Base-by-base conservation (phyloP, 805 yeast genomes). In the Tetrapisispora iriomotensis region DNA sequence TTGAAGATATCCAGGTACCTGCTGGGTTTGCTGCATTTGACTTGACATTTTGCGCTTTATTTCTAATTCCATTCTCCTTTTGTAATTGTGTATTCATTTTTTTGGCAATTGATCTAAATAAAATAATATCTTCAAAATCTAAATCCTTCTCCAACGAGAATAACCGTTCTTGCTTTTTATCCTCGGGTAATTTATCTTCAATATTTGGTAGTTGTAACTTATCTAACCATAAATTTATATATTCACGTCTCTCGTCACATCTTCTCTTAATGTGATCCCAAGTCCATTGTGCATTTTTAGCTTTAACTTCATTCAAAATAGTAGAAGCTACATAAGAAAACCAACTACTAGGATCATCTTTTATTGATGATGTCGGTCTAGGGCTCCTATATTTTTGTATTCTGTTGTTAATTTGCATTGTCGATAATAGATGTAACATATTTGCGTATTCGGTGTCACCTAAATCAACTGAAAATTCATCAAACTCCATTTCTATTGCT, bases 381-480 rank as follows among this genome's bases (percentile, higher is more conserved):
- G 72, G 65, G 41, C 71, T 75, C 48, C 84, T 73, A 56, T 79
- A 88, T 54, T 77, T 82, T 45, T 78, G 77, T 0, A 95, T 83
- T 45, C 78, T 79, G 48, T 74, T 67, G 50, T 76, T 82, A 74
- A 90, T 75, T 45, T 83, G 86, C 54, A 85, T 76, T 44, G 79
- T 77, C 2, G 95, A 83, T 6, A 88, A 77, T 1, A 94, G 79
- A 70, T 83, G 75, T 26, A 94, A 65, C 1, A 85, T 69, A 53
- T 84, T 92, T 29, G 82, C 70, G 58, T 92, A 92, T 57, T 90
- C 96, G 37, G 74, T 72, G 40, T 90, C 78, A 56, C 90, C 92
- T 41, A 92, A 66, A 40, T 81, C 85, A 12, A 94, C 65, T n/a
- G 94, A 82, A 50, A 94, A 79, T 53, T 92, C 94, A 38, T 88